These are phyloP conservation scores for sunflower (Helianthus annuus) DNA, from an alignment of 129 eudicot species.

Conservation along the genomic window DNA sequence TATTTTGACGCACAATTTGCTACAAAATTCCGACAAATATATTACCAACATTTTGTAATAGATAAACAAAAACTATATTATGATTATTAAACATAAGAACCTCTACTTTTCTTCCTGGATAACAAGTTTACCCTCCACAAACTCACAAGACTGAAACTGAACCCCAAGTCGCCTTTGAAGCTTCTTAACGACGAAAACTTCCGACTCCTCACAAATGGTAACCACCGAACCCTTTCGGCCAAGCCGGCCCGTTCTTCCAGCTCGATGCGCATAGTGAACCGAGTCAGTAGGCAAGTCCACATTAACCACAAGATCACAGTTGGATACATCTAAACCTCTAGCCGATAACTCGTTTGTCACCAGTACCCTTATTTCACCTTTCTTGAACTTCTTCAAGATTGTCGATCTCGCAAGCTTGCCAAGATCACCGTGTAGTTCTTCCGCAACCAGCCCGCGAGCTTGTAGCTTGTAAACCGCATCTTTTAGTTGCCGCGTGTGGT, in stretches of 20 bases:
- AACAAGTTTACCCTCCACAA: slow-evolving; percentile 74
- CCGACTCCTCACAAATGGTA: slow-evolving; percentile 23
- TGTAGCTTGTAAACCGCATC: slow-evolving; percentile 84
- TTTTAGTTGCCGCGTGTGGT: slow-evolving; percentile 77
- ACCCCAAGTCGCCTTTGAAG: slow-evolving; percentile 82
- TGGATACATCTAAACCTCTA: slow-evolving; percentile 86
- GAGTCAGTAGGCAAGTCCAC: slow-evolving; percentile 90
- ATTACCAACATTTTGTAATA: neutral
- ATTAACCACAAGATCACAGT: slow-evolving; percentile 94
- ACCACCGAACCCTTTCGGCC: slow-evolving; percentile 89
- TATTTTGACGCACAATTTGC: too few species aligned
- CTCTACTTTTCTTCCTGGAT: slow-evolving; percentile 46
- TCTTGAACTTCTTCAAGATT: slow-evolving; percentile 75
- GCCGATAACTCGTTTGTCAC: slow-evolving; percentile 92
- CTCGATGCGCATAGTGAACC: slow-evolving; percentile 91
- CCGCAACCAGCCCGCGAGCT: slow-evolving; percentile 86
- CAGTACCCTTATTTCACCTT: slow-evolving; percentile 74
- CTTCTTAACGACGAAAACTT: slow-evolving; percentile 10
- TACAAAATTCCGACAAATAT: neutral
- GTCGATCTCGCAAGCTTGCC: slow-evolving; percentile 87
- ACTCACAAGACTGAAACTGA: slow-evolving; percentile 68
- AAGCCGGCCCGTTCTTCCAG: slow-evolving; percentile 92
- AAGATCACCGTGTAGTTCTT: slow-evolving; percentile 86
- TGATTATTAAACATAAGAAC: neutral
- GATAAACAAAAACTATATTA: neutral